Base-by-base conservation (phyloP, 306 rosid genomes). In the Morella rubra region DNA sequence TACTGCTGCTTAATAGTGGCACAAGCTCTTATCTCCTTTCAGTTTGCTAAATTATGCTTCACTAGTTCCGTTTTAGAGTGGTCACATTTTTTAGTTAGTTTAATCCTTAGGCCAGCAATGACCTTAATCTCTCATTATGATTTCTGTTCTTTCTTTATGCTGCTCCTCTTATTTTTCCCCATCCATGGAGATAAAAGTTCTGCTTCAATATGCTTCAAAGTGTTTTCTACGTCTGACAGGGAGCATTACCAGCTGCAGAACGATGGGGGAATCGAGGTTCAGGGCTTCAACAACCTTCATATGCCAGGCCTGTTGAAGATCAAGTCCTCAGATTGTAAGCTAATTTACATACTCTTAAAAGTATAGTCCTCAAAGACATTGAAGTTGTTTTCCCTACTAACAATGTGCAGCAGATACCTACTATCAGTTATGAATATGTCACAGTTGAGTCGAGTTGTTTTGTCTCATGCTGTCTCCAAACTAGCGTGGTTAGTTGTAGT, bases 311-410 rank as follows among this genome's bases (percentile, higher is more conserved):
- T 1, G 59, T 88, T 81, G 88, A 89, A 73, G 86, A 86, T 75
- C 86, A 84, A 22, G 72, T 88, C 7, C 84, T 73, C 66, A 86
- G 87, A 78, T 75, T 85, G 96, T 94, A 83, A 84, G 93, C 86
- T 47, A 45, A 24, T 42, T 60, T 55, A 22, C 46, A 44, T 68
- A 53, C 65, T 32, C 37, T 32, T 41, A 41, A 22, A 50, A 69
- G 40, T 75, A 11, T 16, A 52, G 19, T 61, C 47, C 56, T 22
- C 69, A 51, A 40, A 56, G 74, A 46, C 56, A 45, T 65, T 80
- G 15, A 44, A 40, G 45, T 56, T 18, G 19, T 5, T 42, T 58
- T 69, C 16, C 45, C 42, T 24, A 5, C 66, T 51, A 51, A 32
- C 41, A 72, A 62, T 66, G 5, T 60, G 67, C 54, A 18, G n/a